A percentile compares a stretch with the other conserved stretches of the same genome.
These are phyloP conservation scores for Dimargaris verticillata DNA, from an alignment of 192 early-diverging fungal genomes.

Conservation along the genomic window DNA sequence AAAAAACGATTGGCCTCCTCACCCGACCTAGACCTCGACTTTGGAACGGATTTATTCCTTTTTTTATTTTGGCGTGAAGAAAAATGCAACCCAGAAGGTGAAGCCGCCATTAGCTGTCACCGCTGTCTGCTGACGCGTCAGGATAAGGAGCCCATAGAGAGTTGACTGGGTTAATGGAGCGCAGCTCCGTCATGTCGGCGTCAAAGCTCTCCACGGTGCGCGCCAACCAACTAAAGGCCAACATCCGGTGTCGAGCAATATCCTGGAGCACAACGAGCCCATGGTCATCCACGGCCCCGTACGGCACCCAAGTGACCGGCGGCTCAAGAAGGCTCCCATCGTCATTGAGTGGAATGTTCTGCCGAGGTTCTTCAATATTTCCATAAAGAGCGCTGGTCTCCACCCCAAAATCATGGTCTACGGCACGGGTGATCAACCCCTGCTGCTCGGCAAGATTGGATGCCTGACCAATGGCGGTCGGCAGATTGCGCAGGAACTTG, in stretches of 20 bases:
- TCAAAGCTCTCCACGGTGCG: constrained; percentile 29
- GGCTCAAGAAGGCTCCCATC: not conserved
- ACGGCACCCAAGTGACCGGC: constrained; percentile 4
- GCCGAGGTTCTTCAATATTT: constrained; percentile 15
- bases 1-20: not conserved
- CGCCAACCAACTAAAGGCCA: constrained; percentile 36
- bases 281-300: not conserved
- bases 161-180: constrained; percentile 34
- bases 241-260: constrained; percentile 34
- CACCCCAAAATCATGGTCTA: constrained; percentile 34
- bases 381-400: constrained; percentile 14
- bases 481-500: constrained; percentile 31
- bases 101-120: not conserved
- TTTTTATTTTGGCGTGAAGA: not conserved
- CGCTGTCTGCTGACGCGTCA: not conserved
- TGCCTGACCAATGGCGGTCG: constrained; percentile 29
- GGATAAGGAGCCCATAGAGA: constrained; percentile 33
- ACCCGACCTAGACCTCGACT: not conserved
- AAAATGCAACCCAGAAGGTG: not conserved
- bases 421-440: constrained; percentile 18
- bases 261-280: constrained; percentile 14
- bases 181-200: constrained; percentile 24
- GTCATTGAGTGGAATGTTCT: constrained; percentile 9
- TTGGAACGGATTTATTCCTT: not conserved
- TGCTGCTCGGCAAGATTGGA: constrained; percentile 24